Conservation (phyloP, 352 stramenopile species). For the Phytophthora sansomeana region DNA sequence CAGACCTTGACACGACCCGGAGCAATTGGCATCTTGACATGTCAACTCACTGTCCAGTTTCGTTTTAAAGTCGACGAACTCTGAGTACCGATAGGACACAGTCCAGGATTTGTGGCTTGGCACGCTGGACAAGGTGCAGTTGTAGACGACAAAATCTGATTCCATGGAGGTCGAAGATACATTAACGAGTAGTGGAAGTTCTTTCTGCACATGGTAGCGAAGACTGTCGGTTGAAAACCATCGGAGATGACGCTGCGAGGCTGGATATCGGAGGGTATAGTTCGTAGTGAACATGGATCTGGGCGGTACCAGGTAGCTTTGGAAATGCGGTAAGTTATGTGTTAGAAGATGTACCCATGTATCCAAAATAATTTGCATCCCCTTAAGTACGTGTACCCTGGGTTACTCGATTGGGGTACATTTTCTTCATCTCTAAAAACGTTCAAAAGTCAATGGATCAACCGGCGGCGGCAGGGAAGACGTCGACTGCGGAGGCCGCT, state of each 20-base stretch:
- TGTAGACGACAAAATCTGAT: conserved; percentile 52
- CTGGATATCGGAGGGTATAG: neutral
- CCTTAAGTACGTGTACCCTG: conserved; percentile 3
- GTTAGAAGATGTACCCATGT: too few relatives aligned
- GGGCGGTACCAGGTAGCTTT: too few relatives aligned
- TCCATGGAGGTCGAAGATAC: conserved; percentile 39
- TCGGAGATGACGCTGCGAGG: neutral
- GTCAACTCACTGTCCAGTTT: conserved; percentile 55
- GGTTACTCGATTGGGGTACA: neutral
- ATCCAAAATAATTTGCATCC: too few relatives aligned
- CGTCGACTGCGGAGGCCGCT: conserved; percentile 14
- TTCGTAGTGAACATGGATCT: too few relatives aligned
- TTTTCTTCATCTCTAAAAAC: conserved; percentile 8
- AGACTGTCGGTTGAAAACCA: conserved; percentile 43
- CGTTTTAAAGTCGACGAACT: conserved; percentile 57
- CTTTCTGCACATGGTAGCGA: conserved; percentile 23
- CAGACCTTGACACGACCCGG: conserved; percentile 62
- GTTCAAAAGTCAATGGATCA: conserved; percentile 27
- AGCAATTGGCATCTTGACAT: conserved; percentile 58
- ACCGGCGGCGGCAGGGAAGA: conserved; percentile 18
- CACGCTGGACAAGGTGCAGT: conserved; percentile 47
- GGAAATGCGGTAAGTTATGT: too few relatives aligned
- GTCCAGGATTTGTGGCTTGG: conserved; percentile 47
- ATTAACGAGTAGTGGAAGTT: conserved; percentile 50
- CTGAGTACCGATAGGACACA: conserved; percentile 62